A percentile compares a stretch with the other conserved stretches of the same genome.
Evolutionary conservation across 2,329 filamentous ascomycete genomes (phyloP).

Genomic region (Fusarium dlaminii): DNA sequence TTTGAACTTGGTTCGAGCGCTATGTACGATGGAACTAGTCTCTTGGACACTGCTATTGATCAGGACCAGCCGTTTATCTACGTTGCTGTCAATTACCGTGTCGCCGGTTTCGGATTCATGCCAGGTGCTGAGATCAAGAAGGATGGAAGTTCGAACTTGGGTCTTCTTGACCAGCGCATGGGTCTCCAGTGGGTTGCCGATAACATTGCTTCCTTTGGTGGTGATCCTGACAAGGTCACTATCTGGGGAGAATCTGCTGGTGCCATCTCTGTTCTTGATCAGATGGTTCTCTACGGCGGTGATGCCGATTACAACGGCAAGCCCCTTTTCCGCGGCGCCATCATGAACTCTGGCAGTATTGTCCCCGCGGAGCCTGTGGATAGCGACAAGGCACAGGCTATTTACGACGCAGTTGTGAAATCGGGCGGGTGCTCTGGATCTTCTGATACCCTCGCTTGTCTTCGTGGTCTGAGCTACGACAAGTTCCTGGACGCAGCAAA

Average conservation of each 20-base stretch:
- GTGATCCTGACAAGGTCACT: slow-evolving; percentile 80
- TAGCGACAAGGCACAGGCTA: slow-evolving; percentile 69
- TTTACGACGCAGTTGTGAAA: slow-evolving; percentile 70
- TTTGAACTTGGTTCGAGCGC: slow-evolving; percentile 64
- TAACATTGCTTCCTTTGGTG: slow-evolving; percentile 81
- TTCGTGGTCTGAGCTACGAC: slow-evolving; percentile 69
- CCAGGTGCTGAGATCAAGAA: slow-evolving; percentile 72
- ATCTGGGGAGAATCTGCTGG: slow-evolving; percentile 81
- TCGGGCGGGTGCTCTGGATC: slow-evolving; percentile 69
- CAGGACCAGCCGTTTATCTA: slow-evolving; percentile 70
- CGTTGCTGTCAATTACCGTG: slow-evolving; percentile 81
- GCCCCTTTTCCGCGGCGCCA: slow-evolving; percentile 77
- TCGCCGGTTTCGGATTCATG: slow-evolving; percentile 79
- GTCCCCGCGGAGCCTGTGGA: slow-evolving; percentile 72
- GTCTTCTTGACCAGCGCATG: slow-evolving; percentile 76
- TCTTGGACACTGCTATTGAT: slow-evolving; percentile 57
- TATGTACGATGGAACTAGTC: slow-evolving; percentile 62
- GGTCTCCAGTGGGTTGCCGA: slow-evolving; percentile 81
- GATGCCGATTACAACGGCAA: slow-evolving; percentile 79
- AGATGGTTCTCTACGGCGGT: slow-evolving; percentile 79
- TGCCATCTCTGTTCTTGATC: slow-evolving; percentile 77
- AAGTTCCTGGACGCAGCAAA: slow-evolving; percentile 73
- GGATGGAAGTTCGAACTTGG: slow-evolving; percentile 75
- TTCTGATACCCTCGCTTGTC: slow-evolving; percentile 69
- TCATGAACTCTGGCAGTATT: slow-evolving; percentile 79